Conservation (phyloP, 768 basidiomycete genomes). For the Cyathus striatus region DNA sequence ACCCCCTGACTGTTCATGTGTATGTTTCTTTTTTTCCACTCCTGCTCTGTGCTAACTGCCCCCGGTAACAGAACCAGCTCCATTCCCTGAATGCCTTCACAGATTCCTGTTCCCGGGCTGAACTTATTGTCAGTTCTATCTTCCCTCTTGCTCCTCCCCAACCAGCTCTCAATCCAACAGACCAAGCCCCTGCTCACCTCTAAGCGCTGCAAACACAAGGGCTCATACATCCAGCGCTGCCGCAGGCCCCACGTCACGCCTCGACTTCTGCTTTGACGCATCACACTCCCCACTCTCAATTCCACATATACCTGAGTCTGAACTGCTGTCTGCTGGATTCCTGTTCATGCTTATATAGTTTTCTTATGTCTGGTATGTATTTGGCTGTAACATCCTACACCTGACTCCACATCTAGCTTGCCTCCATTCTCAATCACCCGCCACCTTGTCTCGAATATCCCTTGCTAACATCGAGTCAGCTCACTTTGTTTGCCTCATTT, state of each 20-base stretch:
- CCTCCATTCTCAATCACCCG: no score
- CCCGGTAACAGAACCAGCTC: conserved; percentile 16
- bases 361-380: no score
- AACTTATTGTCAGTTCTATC: conserved; percentile 6
- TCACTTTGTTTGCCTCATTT: no score
- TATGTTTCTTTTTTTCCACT: neutral
- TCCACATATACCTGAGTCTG: conserved; percentile 47
- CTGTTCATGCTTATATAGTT: no score
- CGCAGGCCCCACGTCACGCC: conserved; percentile 23
- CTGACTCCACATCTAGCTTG: no score
- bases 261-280: conserved; percentile 19
- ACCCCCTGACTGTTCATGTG: neutral
- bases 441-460: no score
- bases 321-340: no score
- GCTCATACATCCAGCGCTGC: conserved; percentile 18
- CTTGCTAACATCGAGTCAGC: no score
- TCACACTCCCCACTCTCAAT: no score
- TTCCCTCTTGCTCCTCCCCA: neutral
- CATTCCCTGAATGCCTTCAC: conserved; percentile 21
- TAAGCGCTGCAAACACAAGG: conserved; percentile 29
- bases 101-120: conserved; percentile 11
- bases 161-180: conserved; percentile 13
- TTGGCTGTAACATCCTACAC: no score
- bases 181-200: conserved; percentile 19
- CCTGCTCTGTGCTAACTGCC: neutral